These are phyloP conservation scores for Acanthamoeba polyphaga DNA, from an alignment of 208 protist species.

Conservation along the genomic window DNA sequence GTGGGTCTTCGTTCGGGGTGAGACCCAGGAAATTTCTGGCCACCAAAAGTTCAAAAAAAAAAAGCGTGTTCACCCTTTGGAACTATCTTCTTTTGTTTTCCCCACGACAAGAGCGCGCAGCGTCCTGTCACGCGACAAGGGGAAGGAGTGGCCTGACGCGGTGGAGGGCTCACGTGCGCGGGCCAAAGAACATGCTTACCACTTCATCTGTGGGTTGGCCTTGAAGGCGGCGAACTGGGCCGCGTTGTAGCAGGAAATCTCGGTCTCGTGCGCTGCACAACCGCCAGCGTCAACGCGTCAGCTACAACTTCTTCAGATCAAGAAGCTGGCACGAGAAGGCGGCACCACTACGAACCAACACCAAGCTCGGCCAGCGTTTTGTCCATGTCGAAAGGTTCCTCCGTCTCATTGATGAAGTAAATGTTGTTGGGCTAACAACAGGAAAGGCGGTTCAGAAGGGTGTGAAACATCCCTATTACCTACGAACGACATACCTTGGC, in stretches of 20 bases:
- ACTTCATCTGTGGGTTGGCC: slow-evolving; percentile 55
- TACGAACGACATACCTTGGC: slow-evolving; percentile 28
- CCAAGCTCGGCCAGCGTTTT: slow-evolving; percentile 47
- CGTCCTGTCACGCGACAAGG: too few species aligned
- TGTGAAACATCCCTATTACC: not conserved
- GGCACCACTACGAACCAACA: not conserved
- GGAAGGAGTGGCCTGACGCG: too few species aligned
- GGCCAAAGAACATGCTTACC: not conserved
- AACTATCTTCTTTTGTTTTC: not conserved
- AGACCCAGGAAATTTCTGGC: not conserved
- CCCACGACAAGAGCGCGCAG: too few species aligned
- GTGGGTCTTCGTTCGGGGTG: not conserved
- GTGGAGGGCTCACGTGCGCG: too few species aligned
- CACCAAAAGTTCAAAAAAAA: too few species aligned
- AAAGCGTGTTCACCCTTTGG: too few species aligned
- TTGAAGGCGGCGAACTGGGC: slow-evolving; percentile 51
- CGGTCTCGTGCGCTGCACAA: slow-evolving; percentile 49
- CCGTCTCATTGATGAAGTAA: slow-evolving; percentile 61
- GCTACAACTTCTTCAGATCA: not conserved
- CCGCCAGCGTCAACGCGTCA: not conserved
- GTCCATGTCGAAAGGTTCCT: slow-evolving; percentile 50
- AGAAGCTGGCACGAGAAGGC: not conserved
- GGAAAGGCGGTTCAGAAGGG: not conserved
- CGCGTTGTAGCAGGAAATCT: slow-evolving; percentile 57
- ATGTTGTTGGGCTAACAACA: slow-evolving; percentile 38